These are phyloP conservation scores for Jaltomata sinuosa DNA, from an alignment of 257 asterid genomes.

Conservation along the genomic window DNA sequence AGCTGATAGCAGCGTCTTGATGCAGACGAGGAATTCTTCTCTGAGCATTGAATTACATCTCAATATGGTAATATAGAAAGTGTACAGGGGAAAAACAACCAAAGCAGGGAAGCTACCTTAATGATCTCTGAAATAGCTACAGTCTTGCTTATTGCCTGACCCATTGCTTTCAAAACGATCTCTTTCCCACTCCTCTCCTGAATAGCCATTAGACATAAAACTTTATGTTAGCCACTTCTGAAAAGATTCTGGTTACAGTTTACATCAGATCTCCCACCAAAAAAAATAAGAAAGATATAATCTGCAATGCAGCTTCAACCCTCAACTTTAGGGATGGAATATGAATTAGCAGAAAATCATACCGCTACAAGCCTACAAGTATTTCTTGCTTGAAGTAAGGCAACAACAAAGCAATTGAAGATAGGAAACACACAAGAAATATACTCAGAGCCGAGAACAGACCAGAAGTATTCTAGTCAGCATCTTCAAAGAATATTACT, in stretches of 20 bases:
- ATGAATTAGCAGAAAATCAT: neutral
- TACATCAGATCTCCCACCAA: neutral
- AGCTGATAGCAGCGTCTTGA: conserved; percentile 84
- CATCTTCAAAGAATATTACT: neutral
- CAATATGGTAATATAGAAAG: neutral
- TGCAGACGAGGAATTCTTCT: conserved; percentile 73
- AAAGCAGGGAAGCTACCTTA: conserved; percentile 35
- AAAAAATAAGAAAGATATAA: neutral
- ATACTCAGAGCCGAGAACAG: neutral
- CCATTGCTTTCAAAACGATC: conserved; percentile 94
- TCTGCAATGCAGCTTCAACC: neutral
- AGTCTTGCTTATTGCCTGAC: conserved; percentile 88
- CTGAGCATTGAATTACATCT: conserved; percentile 24
- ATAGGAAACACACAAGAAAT: neutral
- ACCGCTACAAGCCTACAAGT: neutral
- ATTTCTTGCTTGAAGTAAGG: neutral
- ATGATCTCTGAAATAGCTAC: conserved; percentile 78
- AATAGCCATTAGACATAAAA: neutral
- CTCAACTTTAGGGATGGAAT: neutral
- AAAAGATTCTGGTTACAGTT: neutral
- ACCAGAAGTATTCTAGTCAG: neutral
- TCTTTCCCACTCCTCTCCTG: conserved; percentile 76
- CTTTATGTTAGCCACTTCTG: neutral
- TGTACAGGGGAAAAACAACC: neutral
- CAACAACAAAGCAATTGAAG: neutral